A percentile compares a stretch with the other conserved stretches of the same genome.
These are phyloP conservation scores for Citrus cavaleriei DNA, from an alignment of 345 rosid genomes.

Conservation along the genomic window DNA sequence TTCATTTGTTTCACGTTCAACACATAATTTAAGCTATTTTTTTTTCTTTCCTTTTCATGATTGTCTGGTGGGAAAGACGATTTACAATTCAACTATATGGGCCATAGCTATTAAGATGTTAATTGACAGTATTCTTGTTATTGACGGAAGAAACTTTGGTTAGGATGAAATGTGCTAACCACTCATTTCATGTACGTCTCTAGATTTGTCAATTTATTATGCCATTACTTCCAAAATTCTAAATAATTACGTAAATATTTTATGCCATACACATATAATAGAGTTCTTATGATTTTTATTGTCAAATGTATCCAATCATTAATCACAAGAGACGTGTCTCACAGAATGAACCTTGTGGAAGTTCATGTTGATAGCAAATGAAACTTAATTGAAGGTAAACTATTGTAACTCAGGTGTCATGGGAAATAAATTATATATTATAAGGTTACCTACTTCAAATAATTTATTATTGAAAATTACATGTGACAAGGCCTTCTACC, in stretches of 20 bases:
- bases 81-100: too few relatives aligned
- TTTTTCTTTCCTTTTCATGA: neutral
- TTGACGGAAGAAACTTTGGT: too few relatives aligned
- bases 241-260: neutral
- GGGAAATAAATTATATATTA: neutral
- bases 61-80: neutral
- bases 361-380: neutral
- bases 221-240: neutral
- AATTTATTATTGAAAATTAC: neutral
- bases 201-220: too few relatives aligned
- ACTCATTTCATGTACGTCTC: too few relatives aligned
- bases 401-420: too few relatives aligned
- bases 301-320: neutral
- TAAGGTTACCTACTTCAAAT: neutral
- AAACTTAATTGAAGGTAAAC: neutral
- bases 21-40: neutral
- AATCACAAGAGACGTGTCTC: neutral
- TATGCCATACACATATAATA: neutral
- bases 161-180: too few relatives aligned
- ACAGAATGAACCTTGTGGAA: neutral
- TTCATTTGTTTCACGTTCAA: neutral
- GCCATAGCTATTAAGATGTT: too few relatives aligned
- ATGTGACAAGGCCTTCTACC: neutral
- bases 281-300: neutral
- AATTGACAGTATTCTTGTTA: too few relatives aligned